Base-by-base conservation (phyloP, 2,329 filamentous ascomycete species). In the Rhytidhysteron rufulum region DNA sequence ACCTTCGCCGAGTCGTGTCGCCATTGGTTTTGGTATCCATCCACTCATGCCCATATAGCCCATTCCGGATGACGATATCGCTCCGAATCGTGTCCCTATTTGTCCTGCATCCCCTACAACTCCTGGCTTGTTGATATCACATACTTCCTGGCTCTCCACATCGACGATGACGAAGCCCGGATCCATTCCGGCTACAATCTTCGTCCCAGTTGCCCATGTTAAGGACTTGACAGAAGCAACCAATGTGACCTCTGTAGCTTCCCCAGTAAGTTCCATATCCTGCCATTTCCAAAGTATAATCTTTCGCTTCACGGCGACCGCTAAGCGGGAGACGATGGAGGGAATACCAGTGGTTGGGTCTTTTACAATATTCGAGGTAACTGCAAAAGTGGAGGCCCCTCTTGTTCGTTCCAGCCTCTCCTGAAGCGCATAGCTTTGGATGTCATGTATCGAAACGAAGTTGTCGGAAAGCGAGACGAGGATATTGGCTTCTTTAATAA, bases 1-100 rank as follows among this genome's bases (percentile, higher is more conserved):
- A 4, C 87, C 86, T 48, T 94, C 86, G 3, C 81, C 79, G 10
- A 98, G 74, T 51, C 85, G 85, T 5, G 90, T 84, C 5, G 88
- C 88, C 54, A 98, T 75, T 5, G 93, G 94, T 57, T 88, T 94
- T 2, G 93, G 91, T 41, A 91, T 88, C 71, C 89, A 93, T 31
- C 88, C 86, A 36, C 88, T 89, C 60, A 97, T 83, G 1, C 91
- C 91, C 79, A 97, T 95, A 60, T 97, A 97, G 32, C 90, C 89
- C 88, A 97, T 96, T 34, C 88, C 87, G 6, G 85, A 86, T 40
- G 83, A 86, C 44, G 85, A 86, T 47, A 91, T 83, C 2, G 88
- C 86, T 5, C 88, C 88, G 51, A 96, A 91, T 27, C 89, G 79
- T 40, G 82, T 83, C 2, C 78, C 80, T 50, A 86, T 83, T 55